Conservation (phyloP, 1,284 basidiomycete species). For the Heterobasidion parviporum region DNA sequence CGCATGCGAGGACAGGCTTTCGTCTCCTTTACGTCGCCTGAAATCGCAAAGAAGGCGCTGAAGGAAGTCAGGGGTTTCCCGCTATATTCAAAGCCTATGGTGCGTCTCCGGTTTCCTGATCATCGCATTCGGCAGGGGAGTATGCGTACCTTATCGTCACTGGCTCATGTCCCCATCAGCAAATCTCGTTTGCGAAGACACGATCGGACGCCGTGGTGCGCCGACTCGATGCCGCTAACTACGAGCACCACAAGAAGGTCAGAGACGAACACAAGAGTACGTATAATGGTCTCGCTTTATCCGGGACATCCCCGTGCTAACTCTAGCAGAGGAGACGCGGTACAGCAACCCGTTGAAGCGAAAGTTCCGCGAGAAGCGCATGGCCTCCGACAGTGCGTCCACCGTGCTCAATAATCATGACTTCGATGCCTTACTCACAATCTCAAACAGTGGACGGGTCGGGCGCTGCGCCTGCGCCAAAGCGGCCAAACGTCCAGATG, state of each 20-base stretch:
- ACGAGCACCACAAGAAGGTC: constrained; percentile 69
- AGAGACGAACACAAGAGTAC: constrained; percentile 80
- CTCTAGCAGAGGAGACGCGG: constrained; percentile 58
- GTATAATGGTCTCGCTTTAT: constrained; percentile 14
- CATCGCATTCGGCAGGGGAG: not conserved
- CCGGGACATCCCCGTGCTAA: not conserved
- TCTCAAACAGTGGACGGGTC: constrained; percentile 58
- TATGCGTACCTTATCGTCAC: not conserved
- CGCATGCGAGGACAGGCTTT: constrained; percentile 99
- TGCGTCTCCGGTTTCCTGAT: constrained; percentile 25
- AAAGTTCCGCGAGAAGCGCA: constrained; percentile 73
- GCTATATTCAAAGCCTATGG: constrained; percentile 95
- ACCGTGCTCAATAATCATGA: constrained; percentile 1
- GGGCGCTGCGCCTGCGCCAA: constrained; percentile 53
- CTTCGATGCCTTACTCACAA: not conserved
- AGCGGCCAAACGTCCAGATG: constrained; percentile 85
- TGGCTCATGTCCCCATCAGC: constrained; percentile 34
- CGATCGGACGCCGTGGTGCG: constrained; percentile 87
- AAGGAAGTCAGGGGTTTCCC: constrained; percentile 93
- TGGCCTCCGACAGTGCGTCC: constrained; percentile 65
- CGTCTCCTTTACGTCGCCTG: constrained; percentile 79
- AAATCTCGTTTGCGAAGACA: constrained; percentile 88
- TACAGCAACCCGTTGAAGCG: constrained; percentile 82
- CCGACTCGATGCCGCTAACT: constrained; percentile 53
- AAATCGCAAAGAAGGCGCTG: constrained; percentile 81